Conservation (phyloP, 2,329 filamentous ascomycete species). For the Akanthomyces muscarius region DNA sequence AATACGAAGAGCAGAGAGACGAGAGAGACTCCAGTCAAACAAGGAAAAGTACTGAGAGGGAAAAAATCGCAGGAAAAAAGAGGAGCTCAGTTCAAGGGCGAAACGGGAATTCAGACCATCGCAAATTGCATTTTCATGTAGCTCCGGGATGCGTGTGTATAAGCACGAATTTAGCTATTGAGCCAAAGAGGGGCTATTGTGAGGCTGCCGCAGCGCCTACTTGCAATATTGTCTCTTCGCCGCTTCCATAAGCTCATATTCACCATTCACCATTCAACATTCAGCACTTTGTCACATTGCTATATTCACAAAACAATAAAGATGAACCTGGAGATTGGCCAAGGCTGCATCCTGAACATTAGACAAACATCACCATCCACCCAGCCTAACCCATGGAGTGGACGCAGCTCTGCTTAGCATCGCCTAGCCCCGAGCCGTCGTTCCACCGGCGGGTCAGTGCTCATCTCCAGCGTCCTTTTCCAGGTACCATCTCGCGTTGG, state of each 20-base stretch:
- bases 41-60: background rate
- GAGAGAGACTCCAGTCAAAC: background rate
- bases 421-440: background rate
- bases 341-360: background rate
- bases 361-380: background rate
- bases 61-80: background rate
- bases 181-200: background rate
- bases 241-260: background rate
- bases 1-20: background rate
- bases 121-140: slow-evolving; percentile 13
- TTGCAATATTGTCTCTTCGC: background rate
- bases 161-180: background rate
- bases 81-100: slow-evolving; percentile 11
- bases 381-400: background rate
- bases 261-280: background rate
- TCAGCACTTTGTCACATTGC: too few species aligned
- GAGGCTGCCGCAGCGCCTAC: background rate
- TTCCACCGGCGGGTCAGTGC: background rate
- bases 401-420: slow-evolving; percentile 1
- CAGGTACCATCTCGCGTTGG: slow-evolving; percentile 4
- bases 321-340: too few species aligned
- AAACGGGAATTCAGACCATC: slow-evolving; percentile 7
- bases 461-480: slow-evolving; percentile 10
- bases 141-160: background rate
- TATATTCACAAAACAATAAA: background rate